A percentile compares a stretch with the other conserved stretches of the same genome.
These are phyloP conservation scores for Santalum album DNA, from an alignment of 164 flowering plant species.

Conservation along the genomic window DNA sequence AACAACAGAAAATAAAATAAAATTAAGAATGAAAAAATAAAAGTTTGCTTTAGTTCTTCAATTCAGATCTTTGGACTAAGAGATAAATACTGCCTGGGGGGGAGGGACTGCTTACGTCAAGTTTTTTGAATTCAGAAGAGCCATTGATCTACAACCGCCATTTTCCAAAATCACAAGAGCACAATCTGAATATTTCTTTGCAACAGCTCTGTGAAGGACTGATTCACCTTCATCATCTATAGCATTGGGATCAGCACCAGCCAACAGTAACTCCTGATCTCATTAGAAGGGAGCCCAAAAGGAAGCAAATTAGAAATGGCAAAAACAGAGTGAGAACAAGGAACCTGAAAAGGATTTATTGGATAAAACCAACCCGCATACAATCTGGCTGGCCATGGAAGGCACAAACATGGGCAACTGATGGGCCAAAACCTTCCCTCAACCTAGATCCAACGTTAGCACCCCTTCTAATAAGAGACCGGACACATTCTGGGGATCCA, in stretches of 20 bases:
- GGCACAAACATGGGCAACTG: constrained; percentile 97
- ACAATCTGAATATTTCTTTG: constrained; percentile 91
- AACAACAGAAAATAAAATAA: too few species aligned
- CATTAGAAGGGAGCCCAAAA: constrained; percentile 6
- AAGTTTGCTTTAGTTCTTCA: too few species aligned
- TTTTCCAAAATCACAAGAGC: constrained; percentile 83
- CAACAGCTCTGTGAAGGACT: constrained; percentile 84
- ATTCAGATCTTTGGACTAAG: too few species aligned
- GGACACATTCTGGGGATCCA: constrained; percentile 94
- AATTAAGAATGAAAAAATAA: too few species aligned
- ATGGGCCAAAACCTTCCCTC: constrained; percentile 89
- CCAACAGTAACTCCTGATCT: constrained; percentile 76
- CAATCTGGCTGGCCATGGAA: constrained; percentile 99
- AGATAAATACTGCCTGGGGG: too few species aligned
- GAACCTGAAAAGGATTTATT: neutral
- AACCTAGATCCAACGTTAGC: constrained; percentile 80
- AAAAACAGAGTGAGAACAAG: neutral
- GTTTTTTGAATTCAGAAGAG: constrained; percentile 57
- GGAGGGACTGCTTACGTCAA: constrained; percentile 58
- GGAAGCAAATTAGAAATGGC: neutral
- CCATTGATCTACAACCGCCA: constrained; percentile 95
- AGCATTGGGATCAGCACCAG: constrained; percentile 98
- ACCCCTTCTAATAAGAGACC: constrained; percentile 58
- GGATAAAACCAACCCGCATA: constrained; percentile 75
- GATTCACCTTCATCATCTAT: constrained; percentile 98